These are phyloP conservation scores for Aspergillus incahuasiensis DNA, from an alignment of 495 filamentous ascomycete species.

Conservation along the genomic window DNA sequence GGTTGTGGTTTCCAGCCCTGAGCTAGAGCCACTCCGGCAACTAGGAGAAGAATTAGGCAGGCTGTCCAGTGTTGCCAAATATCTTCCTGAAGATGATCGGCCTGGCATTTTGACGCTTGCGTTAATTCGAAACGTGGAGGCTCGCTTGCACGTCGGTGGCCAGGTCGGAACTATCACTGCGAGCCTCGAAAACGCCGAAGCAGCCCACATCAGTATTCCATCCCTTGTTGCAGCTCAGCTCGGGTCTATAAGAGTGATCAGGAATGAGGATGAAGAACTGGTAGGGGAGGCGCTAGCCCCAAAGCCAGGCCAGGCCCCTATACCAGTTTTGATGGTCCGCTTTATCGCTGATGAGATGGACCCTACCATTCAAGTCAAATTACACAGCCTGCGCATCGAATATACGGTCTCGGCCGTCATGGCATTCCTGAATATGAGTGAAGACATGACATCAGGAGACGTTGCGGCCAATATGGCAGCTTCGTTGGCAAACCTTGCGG, in stretches of 20 bases:
- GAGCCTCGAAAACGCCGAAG: slow-evolving; percentile 55
- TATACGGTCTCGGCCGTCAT: slow-evolving; percentile 80
- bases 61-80: slow-evolving; percentile 84
- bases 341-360: slow-evolving; percentile 93
- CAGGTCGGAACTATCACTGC: slow-evolving; percentile 61
- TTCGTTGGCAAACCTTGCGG: slow-evolving; percentile 74
- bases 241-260: slow-evolving; percentile 49
- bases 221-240: slow-evolving; percentile 73
- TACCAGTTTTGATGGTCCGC: slow-evolving; percentile 69
- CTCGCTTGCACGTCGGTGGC: slow-evolving; percentile 54
- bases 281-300: slow-evolving; percentile 48
- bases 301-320: slow-evolving; percentile 18
- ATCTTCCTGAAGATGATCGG: slow-evolving; percentile 91
- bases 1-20: slow-evolving; percentile 51
- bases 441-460: slow-evolving; percentile 66
- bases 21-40: slow-evolving; percentile 58
- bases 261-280: slow-evolving; percentile 68
- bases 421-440: slow-evolving; percentile 64
- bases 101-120: slow-evolving; percentile 79
- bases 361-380: slow-evolving; percentile 78
- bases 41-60: slow-evolving; percentile 74
- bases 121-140: slow-evolving; percentile 57
- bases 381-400: slow-evolving; percentile 75
- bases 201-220: slow-evolving; percentile 81
- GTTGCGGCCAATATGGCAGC: slow-evolving; percentile 69